phyloP scores from a whole-genome alignment of 306 rosid genomes.

The Glycyrrhiza uralensis region DNA sequence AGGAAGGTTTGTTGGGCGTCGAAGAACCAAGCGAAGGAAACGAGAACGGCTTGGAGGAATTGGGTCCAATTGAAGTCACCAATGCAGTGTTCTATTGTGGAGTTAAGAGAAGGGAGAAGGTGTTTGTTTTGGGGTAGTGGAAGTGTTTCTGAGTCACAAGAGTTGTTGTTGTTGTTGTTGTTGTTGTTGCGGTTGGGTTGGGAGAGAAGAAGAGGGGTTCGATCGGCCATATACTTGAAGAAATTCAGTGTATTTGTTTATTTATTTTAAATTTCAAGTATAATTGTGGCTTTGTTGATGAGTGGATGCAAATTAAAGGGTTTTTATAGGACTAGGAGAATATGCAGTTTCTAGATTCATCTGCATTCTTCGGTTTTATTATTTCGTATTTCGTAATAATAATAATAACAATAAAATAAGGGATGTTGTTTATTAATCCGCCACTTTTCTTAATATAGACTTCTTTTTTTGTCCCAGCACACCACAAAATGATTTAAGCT shows the following conservation, averaged over 20 bases:
- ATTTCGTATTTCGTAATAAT: too few relatives aligned
- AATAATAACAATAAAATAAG: too few relatives aligned
- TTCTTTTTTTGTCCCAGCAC: too few relatives aligned
- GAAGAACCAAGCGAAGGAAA: constrained; percentile 52
- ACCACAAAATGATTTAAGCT: too few relatives aligned
- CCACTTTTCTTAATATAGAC: too few relatives aligned
- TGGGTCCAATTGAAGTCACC: constrained; percentile 49
- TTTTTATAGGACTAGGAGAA: too few relatives aligned
- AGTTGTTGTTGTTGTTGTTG: too few relatives aligned
- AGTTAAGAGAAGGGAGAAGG: constrained; percentile 46
- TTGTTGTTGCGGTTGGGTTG: too few relatives aligned
- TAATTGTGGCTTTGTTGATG: not conserved
- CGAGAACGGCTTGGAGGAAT: constrained; percentile 46
- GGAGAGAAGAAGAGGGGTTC: not conserved
- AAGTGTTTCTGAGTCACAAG: constrained; percentile 6
- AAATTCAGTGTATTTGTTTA: not conserved
- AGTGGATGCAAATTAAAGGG: not conserved
- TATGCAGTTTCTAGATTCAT: too few relatives aligned
- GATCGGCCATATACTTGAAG: not conserved
- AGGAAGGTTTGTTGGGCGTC: constrained; percentile 68
- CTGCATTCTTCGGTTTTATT: too few relatives aligned
- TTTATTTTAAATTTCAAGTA: too few relatives aligned
- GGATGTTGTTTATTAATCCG: too few relatives aligned
- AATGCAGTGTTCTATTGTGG: constrained; percentile 42
- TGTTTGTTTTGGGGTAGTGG: not conserved